Percentiles rank a stretch among this genome's conserved stretches.
phyloP scores from a whole-genome alignment of 306 rosid genomes.

The Quercus engelmannii region DNA sequence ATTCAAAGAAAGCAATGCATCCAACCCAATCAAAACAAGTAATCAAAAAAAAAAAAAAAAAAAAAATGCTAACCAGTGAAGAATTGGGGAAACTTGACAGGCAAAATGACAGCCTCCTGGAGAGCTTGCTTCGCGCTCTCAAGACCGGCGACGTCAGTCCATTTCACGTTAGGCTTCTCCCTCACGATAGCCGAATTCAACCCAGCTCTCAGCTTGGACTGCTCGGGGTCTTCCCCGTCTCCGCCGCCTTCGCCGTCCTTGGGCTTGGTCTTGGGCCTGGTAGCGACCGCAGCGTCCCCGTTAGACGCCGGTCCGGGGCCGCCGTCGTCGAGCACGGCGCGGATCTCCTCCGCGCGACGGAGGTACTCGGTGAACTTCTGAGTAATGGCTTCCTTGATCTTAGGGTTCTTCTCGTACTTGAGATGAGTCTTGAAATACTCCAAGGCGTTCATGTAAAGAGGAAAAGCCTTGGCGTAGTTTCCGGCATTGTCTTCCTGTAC shows the following conservation, averaged over 20 bases:
- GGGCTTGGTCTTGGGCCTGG: constrained; percentile 82
- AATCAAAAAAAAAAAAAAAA: not conserved
- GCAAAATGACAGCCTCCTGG: constrained; percentile 95
- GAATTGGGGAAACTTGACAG: constrained; percentile 95
- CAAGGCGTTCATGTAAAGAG: constrained; percentile 90
- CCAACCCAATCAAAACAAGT: too few species aligned
- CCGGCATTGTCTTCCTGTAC: constrained; percentile 92
- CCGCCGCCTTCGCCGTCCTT: constrained; percentile 76
- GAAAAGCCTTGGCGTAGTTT: constrained; percentile 93
- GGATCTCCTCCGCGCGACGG: constrained; percentile 98
- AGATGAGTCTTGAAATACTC: constrained; percentile 92
- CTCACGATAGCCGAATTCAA: constrained; percentile 84
- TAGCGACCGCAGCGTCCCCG: constrained; percentile 88
- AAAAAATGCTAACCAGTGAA: constrained; percentile 63
- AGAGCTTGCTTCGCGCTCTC: constrained; percentile 96
- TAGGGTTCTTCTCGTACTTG: constrained; percentile 97
- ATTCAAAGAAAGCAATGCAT: too few species aligned
- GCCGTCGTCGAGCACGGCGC: constrained; percentile 76
- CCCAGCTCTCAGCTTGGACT: constrained; percentile 82
- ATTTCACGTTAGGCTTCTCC: constrained; percentile 92
- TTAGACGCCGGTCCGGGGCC: constrained; percentile 92
- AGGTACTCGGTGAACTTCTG: constrained; percentile 94
- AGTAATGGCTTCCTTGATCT: constrained; percentile 89
- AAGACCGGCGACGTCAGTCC: constrained; percentile 96
- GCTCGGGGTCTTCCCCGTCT: constrained; percentile 89